These are phyloP conservation scores for Bothia castanella DNA, from an alignment of 1,284 basidiomycete genomes.

Conservation along the genomic window DNA sequence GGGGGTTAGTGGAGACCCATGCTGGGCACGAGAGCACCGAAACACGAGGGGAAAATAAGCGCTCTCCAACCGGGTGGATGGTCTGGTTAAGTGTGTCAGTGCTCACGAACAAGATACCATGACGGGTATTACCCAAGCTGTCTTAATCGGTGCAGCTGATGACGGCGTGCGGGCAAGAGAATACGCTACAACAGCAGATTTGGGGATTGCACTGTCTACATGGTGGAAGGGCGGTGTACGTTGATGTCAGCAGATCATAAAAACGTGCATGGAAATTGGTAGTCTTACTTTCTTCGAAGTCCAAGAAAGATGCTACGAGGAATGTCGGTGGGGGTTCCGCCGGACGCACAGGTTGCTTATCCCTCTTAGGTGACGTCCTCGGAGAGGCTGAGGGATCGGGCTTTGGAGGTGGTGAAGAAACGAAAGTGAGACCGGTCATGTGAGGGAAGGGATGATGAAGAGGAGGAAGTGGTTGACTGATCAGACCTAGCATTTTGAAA, in stretches of 20 bases:
- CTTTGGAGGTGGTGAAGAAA: slow-evolving; percentile 38
- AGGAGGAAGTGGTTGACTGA: slow-evolving; percentile 45
- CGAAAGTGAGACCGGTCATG: slow-evolving; percentile 46
- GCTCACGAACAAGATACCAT: slow-evolving; percentile 1
- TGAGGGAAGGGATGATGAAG: slow-evolving; percentile 35
- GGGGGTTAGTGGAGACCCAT: slow-evolving; percentile 17
- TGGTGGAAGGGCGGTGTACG: slow-evolving; percentile 5
- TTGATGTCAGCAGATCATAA: not conserved
- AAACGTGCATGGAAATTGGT: not conserved
- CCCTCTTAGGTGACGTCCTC: slow-evolving; percentile 31
- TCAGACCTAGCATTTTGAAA: slow-evolving; percentile 34
- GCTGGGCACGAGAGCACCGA: slow-evolving; percentile 40
- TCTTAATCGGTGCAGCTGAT: slow-evolving; percentile 20
- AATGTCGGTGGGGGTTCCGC: slow-evolving; percentile 39
- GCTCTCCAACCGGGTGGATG: slow-evolving; percentile 36
- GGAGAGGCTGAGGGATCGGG: slow-evolving; percentile 27
- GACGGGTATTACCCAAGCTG: slow-evolving; percentile 30
- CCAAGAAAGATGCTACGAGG: slow-evolving; percentile 50
- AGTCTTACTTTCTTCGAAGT: slow-evolving; percentile 58
- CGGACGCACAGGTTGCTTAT: slow-evolving; percentile 26
- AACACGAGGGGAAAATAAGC: slow-evolving; percentile 40
- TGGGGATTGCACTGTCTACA: slow-evolving; percentile 47
- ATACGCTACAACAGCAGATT: slow-evolving; percentile 45
- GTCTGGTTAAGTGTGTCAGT: slow-evolving; percentile 27
- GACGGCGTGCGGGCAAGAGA: slow-evolving; percentile 31